Conservation (phyloP, 331 rosid species). For the Stylosanthes scabra region DNA sequence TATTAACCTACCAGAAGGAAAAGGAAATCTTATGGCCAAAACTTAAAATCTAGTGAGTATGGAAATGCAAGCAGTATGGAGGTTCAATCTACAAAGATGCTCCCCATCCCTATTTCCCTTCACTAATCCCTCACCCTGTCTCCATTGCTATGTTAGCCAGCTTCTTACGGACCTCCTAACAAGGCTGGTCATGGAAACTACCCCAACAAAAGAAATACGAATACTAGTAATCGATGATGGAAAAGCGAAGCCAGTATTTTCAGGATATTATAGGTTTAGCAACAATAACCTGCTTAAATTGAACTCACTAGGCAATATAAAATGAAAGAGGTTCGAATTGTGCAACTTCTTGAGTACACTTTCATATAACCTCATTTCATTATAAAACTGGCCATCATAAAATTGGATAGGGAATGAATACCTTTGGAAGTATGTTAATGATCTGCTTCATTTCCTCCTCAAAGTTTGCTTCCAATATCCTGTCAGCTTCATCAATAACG, state of each 20-base stretch:
- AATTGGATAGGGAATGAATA: conserved; percentile 34
- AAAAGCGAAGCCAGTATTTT: not conserved
- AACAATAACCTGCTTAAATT: conserved; percentile 21
- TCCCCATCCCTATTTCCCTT: not conserved
- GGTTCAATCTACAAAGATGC: not conserved
- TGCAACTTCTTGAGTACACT: conserved; percentile 10
- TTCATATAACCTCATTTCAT: not conserved
- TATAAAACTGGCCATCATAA: not conserved
- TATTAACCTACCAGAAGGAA: conserved; percentile 1
- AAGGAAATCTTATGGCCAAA: not conserved
- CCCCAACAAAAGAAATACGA: not conserved
- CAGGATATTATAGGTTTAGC: conserved; percentile 1
- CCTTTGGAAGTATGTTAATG: conserved; percentile 86
- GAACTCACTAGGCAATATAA: conserved; percentile 5
- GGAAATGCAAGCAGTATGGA: not conserved
- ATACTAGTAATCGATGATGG: not conserved
- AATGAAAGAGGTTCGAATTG: not conserved
- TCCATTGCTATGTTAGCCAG: not conserved
- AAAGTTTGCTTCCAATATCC: conserved; percentile 93
- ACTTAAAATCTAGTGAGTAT: not conserved
- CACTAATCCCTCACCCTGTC: not conserved
- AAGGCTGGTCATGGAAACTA: not conserved
- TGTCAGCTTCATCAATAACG: conserved; percentile 94
- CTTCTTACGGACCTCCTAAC: not conserved
- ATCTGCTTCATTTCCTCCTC: conserved; percentile 98